Percentiles rank a stretch among this genome's conserved stretches.
Evolutionary conservation across 2,329 filamentous ascomycete species (phyloP).

Genomic region (Orbilia brochopaga): DNA sequence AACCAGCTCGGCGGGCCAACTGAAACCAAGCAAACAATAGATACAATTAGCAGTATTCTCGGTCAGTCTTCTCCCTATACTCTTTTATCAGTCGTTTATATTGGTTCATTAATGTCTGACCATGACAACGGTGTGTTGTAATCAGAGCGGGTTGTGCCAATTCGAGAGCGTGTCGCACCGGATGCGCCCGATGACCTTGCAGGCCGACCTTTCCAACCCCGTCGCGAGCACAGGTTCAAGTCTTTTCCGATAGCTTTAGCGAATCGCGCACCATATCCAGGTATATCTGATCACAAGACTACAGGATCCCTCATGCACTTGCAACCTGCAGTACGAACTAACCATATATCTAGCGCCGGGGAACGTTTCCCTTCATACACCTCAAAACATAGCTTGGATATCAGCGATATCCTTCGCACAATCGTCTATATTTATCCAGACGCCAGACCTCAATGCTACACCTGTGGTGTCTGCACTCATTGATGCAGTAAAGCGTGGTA

Average conservation of each 20-base stretch:
- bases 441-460: conserved; percentile 30
- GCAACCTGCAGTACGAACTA: background rate
- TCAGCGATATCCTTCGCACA: conserved; percentile 32
- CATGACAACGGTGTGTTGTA: background rate
- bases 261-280: conserved; percentile 18
- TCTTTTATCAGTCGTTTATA: no score
- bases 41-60: background rate
- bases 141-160: conserved; percentile 2
- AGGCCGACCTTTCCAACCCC: conserved; percentile 4
- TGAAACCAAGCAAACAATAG: no score
- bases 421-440: conserved; percentile 35
- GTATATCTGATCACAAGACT: conserved; percentile 2
- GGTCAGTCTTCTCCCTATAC: conserved; percentile 11
- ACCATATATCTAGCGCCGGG: conserved; percentile 13
- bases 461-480: conserved; percentile 20
- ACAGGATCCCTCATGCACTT: background rate
- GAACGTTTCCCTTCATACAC: conserved; percentile 24
- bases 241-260: conserved; percentile 27
- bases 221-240: background rate
- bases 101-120: background rate
- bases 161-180: background rate
- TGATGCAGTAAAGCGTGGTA: conserved; percentile 23
- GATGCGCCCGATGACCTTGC: conserved; percentile 5
- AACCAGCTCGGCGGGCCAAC: background rate
- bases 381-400: conserved; percentile 38